Evolutionary conservation across 768 basidiomycete genomes (phyloP).

Genomic region (Amanita phalloides): DNA sequence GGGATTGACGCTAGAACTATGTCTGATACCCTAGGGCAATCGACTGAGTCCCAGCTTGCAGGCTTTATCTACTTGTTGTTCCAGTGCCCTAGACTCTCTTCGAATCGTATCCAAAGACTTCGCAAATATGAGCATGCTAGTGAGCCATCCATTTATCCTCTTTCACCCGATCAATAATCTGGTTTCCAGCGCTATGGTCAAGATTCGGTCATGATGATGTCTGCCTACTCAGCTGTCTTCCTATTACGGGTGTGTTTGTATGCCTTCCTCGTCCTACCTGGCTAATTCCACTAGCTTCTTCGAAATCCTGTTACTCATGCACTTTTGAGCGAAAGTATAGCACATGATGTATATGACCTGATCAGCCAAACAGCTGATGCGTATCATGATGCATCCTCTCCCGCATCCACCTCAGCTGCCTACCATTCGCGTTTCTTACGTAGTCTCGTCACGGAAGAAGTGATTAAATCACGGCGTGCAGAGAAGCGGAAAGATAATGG

Average conservation of each 20-base stretch:
- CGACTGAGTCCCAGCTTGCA: slow-evolving; percentile 51
- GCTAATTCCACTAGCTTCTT: slow-evolving; percentile 39
- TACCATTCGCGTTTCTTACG: slow-evolving; percentile 75
- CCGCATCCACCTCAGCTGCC: slow-evolving; percentile 55
- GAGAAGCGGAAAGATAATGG: slow-evolving; percentile 28
- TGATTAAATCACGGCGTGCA: slow-evolving; percentile 38
- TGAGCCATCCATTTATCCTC: slow-evolving; percentile 20
- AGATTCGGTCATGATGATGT: slow-evolving; percentile 79
- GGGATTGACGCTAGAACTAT: background rate
- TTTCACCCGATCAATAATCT: slow-evolving; percentile 6
- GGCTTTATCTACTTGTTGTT: slow-evolving; percentile 62
- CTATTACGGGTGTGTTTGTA: slow-evolving; percentile 48
- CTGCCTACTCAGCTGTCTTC: slow-evolving; percentile 77
- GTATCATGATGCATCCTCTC: slow-evolving; percentile 64
- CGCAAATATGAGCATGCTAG: slow-evolving; percentile 62
- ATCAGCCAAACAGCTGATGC: slow-evolving; percentile 70
- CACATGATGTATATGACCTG: slow-evolving; percentile 51
- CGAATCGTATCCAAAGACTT: slow-evolving; percentile 68
- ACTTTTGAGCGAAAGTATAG: slow-evolving; percentile 49
- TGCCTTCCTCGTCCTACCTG: background rate
- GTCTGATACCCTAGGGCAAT: slow-evolving; percentile 30
- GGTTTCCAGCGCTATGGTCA: slow-evolving; percentile 64
- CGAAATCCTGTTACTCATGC: slow-evolving; percentile 49
- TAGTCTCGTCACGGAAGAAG: slow-evolving; percentile 54
- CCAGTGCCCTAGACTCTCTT: slow-evolving; percentile 62